These are phyloP conservation scores for Cryptosporidium xiaoi DNA, from an alignment of 169 alveolate genomes.

Conservation along the genomic window DNA sequence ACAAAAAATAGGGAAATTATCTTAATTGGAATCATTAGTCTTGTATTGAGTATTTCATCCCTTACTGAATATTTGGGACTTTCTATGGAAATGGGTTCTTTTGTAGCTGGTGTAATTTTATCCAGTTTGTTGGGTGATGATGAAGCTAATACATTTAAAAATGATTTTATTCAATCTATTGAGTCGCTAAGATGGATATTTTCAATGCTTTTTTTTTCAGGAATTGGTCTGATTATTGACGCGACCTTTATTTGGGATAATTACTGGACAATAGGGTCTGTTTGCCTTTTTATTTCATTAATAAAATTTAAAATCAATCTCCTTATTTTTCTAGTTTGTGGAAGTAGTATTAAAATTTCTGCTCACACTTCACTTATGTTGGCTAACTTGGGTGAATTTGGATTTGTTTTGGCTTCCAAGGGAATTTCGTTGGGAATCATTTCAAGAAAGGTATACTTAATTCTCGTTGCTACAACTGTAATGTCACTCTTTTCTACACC, in stretches of 20 bases:
- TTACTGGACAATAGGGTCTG: slow-evolving; percentile 61
- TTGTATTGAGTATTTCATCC: slow-evolving; percentile 60
- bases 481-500: slow-evolving; percentile 64
- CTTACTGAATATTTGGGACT: slow-evolving; percentile 66
- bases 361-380: slow-evolving; percentile 51
- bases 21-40: slow-evolving; percentile 48
- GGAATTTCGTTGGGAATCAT: slow-evolving; percentile 55
- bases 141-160: slow-evolving; percentile 31
- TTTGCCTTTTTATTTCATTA: slow-evolving; percentile 38
- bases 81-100: slow-evolving; percentile 75
- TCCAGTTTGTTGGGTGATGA: slow-evolving; percentile 62
- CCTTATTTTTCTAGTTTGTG: slow-evolving; percentile 31
- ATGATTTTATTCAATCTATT: slow-evolving; percentile 57
- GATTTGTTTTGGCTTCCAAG: slow-evolving; percentile 69
- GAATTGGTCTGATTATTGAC: slow-evolving; percentile 67
- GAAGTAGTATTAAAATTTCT: slow-evolving; percentile 20
- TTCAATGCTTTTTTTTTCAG: slow-evolving; percentile 62
- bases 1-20: slow-evolving; percentile 61
- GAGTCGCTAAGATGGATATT: slow-evolving; percentile 66
- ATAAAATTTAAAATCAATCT: slow-evolving; percentile 40
- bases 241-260: slow-evolving; percentile 74
- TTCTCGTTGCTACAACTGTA: slow-evolving; percentile 61
- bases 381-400: slow-evolving; percentile 72
- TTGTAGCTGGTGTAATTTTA: slow-evolving; percentile 59
- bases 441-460: slow-evolving; percentile 58